A percentile compares a stretch with the other conserved stretches of the same genome.
These are phyloP conservation scores for Anthracocystis panici-leucophaei DNA, from an alignment of 1,284 basidiomycete species.

Conservation along the genomic window DNA sequence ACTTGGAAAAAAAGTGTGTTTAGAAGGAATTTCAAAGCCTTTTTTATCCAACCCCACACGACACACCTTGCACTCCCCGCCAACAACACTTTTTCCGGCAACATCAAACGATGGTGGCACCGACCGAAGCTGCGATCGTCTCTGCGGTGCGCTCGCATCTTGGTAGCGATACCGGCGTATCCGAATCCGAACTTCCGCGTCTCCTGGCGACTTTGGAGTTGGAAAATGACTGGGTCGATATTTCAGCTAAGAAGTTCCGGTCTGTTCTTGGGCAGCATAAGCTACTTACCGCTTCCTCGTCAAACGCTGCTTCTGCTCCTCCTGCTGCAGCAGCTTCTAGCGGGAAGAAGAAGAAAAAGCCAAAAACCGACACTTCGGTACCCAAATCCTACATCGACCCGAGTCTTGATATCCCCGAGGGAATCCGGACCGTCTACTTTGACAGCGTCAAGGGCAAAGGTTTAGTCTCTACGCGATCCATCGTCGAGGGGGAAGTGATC, in stretches of 20 bases:
- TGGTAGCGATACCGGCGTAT: neutral
- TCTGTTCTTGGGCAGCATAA: slow-evolving; percentile 10
- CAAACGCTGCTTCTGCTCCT: slow-evolving; percentile 23
- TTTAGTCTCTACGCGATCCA: slow-evolving; percentile 78
- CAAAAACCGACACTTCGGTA: slow-evolving; percentile 16
- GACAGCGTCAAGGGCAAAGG: slow-evolving; percentile 83
- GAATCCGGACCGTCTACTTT: slow-evolving; percentile 78
- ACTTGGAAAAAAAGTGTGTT: too few relatives aligned
- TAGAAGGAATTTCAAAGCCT: too few relatives aligned
- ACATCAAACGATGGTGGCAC: slow-evolving; percentile 29
- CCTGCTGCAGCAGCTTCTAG: neutral
- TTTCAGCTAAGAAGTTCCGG: slow-evolving; percentile 48
- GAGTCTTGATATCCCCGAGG: slow-evolving; percentile 39
- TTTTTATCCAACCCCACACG: too few relatives aligned
- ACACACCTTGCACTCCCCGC: neutral
- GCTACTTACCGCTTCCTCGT: neutral
- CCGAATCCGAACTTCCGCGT: slow-evolving; percentile 31
- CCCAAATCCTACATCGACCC: slow-evolving; percentile 58
- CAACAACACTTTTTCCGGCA: neutral
- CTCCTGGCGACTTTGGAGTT: slow-evolving; percentile 44
- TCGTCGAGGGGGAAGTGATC: slow-evolving; percentile 79
- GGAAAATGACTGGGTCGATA: slow-evolving; percentile 52
- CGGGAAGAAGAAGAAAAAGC: slow-evolving; percentile 47
- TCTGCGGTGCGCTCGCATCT: slow-evolving; percentile 26
- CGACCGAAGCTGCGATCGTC: slow-evolving; percentile 39